Evolutionary conservation across 495 filamentous ascomycete genomes (phyloP).

Genomic region (Penicillium bovifimosum): DNA sequence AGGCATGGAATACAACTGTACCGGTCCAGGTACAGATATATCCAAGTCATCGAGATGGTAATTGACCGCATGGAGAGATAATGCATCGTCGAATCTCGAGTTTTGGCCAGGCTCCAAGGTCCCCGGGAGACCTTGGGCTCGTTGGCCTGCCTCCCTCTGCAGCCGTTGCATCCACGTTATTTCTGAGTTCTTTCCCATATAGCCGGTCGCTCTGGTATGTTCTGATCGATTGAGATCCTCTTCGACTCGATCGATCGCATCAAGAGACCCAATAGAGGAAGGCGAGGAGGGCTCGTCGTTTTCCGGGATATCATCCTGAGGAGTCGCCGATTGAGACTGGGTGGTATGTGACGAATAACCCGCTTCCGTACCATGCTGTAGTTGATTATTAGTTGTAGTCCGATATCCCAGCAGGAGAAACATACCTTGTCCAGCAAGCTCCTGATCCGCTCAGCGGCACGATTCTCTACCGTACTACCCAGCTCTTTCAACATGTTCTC

Average conservation of each 20-base stretch:
- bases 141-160: constrained; percentile 33
- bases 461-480: constrained; percentile 25
- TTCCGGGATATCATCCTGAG: constrained; percentile 29
- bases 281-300: constrained; percentile 19
- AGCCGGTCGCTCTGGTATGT: constrained; percentile 50
- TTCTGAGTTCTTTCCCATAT: constrained; percentile 62
- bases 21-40: constrained; percentile 40
- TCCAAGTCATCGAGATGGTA: constrained; percentile 59
- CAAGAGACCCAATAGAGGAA: constrained; percentile 57
- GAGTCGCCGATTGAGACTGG: constrained; percentile 29
- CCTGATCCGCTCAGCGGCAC: constrained; percentile 34
- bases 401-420: not conserved
- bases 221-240: constrained; percentile 54
- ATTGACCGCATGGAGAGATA: constrained; percentile 40
- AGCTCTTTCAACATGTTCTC: constrained; percentile 44
- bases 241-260: constrained; percentile 54
- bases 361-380: constrained; percentile 17
- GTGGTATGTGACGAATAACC: constrained; percentile 27
- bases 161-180: constrained; percentile 56
- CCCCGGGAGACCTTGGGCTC: constrained; percentile 28
- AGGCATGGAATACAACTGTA: constrained; percentile 52
- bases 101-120: constrained; percentile 28
- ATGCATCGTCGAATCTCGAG: constrained; percentile 17
- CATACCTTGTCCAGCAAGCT: constrained; percentile 39
- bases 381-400: not conserved